Percentiles rank a stretch among this genome's conserved stretches.
phyloP scores from a whole-genome alignment of 2,329 filamentous ascomycete genomes.

The Talaromyces sp. region DNA sequence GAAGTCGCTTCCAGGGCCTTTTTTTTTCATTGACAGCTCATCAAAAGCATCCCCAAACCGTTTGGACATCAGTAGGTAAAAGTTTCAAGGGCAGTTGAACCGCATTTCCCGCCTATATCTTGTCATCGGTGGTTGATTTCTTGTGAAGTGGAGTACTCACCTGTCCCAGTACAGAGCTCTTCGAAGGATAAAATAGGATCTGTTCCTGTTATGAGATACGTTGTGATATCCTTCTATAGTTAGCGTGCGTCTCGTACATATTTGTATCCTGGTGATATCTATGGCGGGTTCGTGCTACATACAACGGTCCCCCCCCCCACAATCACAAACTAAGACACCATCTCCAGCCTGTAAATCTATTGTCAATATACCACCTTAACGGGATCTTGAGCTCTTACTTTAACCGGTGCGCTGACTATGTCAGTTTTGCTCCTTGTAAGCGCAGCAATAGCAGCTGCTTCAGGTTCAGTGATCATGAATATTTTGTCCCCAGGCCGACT shows the following conservation, averaged over 20 bases:
- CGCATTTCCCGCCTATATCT: conserved; percentile 27
- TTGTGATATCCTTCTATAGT: conserved; percentile 18
- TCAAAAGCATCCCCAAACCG: conserved; percentile 27
- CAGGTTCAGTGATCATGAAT: conserved; percentile 19
- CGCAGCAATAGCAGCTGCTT: conserved; percentile 20
- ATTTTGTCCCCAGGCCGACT: conserved; percentile 2
- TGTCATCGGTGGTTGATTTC: too few species aligned
- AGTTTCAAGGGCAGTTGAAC: conserved; percentile 32
- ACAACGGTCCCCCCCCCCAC: conserved; percentile 24
- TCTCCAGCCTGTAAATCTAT: conserved; percentile 8
- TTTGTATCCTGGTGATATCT: too few species aligned
- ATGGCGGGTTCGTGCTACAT: not conserved
- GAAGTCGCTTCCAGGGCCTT: conserved; percentile 26
- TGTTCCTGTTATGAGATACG: conserved; percentile 16
- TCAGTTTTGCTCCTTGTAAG: conserved; percentile 10
- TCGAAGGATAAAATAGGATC: conserved; percentile 14
- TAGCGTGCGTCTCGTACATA: not conserved
- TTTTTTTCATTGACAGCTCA: conserved; percentile 18
- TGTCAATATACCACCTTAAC: too few species aligned
- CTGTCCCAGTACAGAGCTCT: conserved; percentile 10
- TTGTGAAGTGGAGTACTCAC: not conserved
- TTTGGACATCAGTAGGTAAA: conserved; percentile 25
- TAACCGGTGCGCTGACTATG: conserved; percentile 1
- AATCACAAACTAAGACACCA: conserved; percentile 23
- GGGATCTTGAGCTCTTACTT: not conserved